phyloP scores from a whole-genome alignment of 306 rosid species.

The Medicago truncatula region MtrunA17r5.0-ANR NC_053046.1:40587001-40587500 shows the following conservation, averaged over 20 bases:
- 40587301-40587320: background rate
- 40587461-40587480: no score
- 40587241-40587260: background rate
- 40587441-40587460: no score
- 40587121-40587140: conserved; percentile 9
- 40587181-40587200: background rate
- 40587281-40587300: background rate
- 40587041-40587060: background rate
- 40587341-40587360: background rate
- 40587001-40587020: background rate
- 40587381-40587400: background rate
- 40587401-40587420: no score
- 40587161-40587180: background rate
- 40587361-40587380: background rate
- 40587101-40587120: background rate
- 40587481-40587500: no score
- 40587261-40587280: background rate
- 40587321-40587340: background rate
- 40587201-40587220: no score
- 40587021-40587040: background rate
- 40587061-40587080: background rate
- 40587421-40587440: no score
- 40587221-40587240: background rate
- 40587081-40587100: background rate
- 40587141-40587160: background rate